Percentiles rank a stretch among this genome's conserved stretches.
Conservation (phyloP, 768 basidiomycete genomes). For the Auricularia sp. region DNA sequence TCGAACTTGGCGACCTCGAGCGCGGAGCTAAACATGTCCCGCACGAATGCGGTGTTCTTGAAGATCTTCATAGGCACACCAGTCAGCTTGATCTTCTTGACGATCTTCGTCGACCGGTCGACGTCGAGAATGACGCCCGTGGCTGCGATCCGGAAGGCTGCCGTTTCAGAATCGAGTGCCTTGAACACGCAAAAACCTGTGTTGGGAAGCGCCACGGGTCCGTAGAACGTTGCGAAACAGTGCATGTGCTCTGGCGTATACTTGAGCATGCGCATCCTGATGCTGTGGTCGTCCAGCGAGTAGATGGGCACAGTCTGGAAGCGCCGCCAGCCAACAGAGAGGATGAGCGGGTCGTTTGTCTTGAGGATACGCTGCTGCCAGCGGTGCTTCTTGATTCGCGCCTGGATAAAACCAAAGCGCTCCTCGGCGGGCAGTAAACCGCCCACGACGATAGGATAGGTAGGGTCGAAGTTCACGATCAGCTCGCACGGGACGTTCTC, state of each 20-base stretch:
- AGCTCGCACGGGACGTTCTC: slow-evolving; percentile 79
- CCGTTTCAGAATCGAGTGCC: slow-evolving; percentile 50
- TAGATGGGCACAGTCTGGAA: slow-evolving; percentile 95
- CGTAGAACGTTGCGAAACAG: slow-evolving; percentile 96
- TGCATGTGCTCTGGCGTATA: slow-evolving; percentile 99
- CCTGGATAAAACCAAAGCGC: slow-evolving; percentile 87
- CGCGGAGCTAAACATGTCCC: slow-evolving; percentile 91
- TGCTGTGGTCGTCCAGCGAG: slow-evolving; percentile 93
- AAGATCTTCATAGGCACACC: slow-evolving; percentile 95
- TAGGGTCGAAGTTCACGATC: slow-evolving; percentile 86
- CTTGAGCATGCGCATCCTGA: slow-evolving; percentile 98
- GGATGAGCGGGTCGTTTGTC: slow-evolving; percentile 91
- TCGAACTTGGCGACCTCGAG: slow-evolving; percentile 98
- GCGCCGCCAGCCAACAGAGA: slow-evolving; percentile 95
- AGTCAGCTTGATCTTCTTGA: slow-evolving; percentile 96
- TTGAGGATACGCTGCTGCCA: slow-evolving; percentile 90
- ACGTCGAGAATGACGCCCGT: slow-evolving; percentile 93
- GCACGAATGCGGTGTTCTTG: slow-evolving; percentile 97
- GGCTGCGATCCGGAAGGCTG: slow-evolving; percentile 83
- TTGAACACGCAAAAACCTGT: slow-evolving; percentile 98
- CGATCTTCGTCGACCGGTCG: slow-evolving; percentile 86
- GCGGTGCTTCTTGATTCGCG: slow-evolving; percentile 90
- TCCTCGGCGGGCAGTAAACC: slow-evolving; percentile 86
- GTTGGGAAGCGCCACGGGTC: slow-evolving; percentile 83
- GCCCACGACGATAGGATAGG: slow-evolving; percentile 84